Conservation (phyloP, 2,329 filamentous ascomycete genomes). For the Neopestalotiopsis rosae region DNA sequence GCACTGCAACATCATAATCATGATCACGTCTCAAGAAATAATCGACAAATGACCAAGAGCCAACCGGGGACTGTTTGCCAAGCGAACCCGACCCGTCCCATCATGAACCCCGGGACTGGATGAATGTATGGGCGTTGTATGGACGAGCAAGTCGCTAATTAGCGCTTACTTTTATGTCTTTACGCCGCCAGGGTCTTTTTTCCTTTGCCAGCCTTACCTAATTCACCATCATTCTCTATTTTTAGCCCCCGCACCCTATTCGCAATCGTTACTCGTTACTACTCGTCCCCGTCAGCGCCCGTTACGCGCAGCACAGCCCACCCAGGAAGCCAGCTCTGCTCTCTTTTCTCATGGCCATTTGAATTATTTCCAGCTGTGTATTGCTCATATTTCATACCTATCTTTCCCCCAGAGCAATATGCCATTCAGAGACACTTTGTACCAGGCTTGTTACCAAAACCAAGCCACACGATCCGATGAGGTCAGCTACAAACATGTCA, state of each 20-base stretch:
- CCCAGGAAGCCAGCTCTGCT: not conserved
- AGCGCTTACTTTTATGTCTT: not conserved
- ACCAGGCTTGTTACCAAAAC: not conserved
- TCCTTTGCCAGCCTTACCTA: not conserved
- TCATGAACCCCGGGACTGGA: not conserved
- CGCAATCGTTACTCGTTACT: not conserved
- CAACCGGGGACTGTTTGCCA: not conserved
- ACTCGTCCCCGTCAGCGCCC: not conserved
- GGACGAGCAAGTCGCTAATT: not conserved
- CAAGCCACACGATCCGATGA: not conserved
- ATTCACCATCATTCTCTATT: not conserved
- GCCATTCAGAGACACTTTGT: not conserved
- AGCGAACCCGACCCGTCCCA: not conserved
- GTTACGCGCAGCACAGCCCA: conserved; percentile 2
- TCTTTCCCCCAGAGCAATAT: not conserved
- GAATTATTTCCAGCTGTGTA: not conserved
- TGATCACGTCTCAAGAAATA: not conserved
- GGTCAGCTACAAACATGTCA: conserved; percentile 6
- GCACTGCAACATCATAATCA: not conserved
- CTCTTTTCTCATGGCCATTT: not conserved
- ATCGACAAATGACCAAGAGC: not conserved
- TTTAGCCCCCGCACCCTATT: conserved; percentile 9
- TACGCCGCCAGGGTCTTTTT: not conserved
- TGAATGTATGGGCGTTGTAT: not conserved
- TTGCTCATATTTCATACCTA: not conserved